Evolutionary conservation across 1,139 yeast genomes (phyloP), one percentile per base, ranked within the genome.

Genomic region (Candida sojae): DNA sequence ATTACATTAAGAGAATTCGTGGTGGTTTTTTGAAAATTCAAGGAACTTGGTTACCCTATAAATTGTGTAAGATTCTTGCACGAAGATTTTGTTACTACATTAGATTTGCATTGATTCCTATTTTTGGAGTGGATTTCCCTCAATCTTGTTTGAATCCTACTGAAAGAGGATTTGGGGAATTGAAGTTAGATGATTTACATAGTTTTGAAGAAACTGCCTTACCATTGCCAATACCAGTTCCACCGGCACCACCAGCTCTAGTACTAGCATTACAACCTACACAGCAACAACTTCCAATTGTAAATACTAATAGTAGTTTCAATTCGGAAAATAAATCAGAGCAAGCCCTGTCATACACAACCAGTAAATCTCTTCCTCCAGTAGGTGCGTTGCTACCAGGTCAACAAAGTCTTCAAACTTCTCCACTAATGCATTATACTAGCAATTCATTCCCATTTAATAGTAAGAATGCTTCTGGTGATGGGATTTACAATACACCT

Each of bases 21-120:
- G 98, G 98, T 41, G 98, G 97, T 3, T 89, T 84, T 59, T 77
- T 92, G 57, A 91, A 90, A 71, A 89, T 92, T 57, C 98, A 92
- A 69, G 98, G 98, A 1, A 90, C 97, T 5, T 92, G 97, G 97
- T 70, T 91, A 39, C 96, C 97, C 1, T 86, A 71, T 62, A 78
- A 78, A 12, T 73, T 88, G 44, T 92, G 96, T 41, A 77, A 76
- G 55, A 69, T 80, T 30, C 71, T 92, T 47, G 96, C 96, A 4
- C 67, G 82, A 39, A 78, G 88, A 48, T 88, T 91, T 57, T 88
- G 96, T 66, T 90, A 80, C 65, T 81, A 84, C 53, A 87, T 92
- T 43, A 73, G 97, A 51, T 86, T 74, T 64, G 82, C 88, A 38
- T 71, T 91, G 56, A 79, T 90, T 39, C 97, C 97, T 1, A 60